Base-by-base conservation (phyloP, 805 yeast species). In the Monosporozyma yasuniensis region DNA sequence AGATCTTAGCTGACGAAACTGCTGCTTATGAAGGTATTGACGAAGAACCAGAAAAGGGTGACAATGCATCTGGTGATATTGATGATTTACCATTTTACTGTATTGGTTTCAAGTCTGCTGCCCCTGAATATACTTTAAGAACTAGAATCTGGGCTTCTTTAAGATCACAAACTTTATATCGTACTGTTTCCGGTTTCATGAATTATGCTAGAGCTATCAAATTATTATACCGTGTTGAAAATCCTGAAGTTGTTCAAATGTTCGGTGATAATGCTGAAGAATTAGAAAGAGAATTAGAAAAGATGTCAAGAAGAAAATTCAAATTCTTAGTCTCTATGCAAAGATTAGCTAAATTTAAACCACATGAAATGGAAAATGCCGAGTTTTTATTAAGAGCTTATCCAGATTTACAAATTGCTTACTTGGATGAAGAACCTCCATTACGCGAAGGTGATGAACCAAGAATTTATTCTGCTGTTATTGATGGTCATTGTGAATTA, bases 241-340 rank as follows among this genome's bases (percentile, higher is more conserved):
- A 87, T 69, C 95, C 95, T 43, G 96, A 87, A 68, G 82, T 88
- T 67, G 95, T 90, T 54, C 97, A 93, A 76, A 88, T 90, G 89
- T 91, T 90, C 66, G 98, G 97, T 60, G 98, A 98, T 61, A 95
- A 91, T 68, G 95, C 97, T 53, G 98, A 91, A 72, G 95, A 96
- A 61, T 78, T 80, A 50, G 98, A 93, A 75, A 81, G 89, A 71
- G 98, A 95, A 69, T 81, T 91, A 58, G 97, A 91, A 72, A 81
- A 79, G 61, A 83, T 87, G 86, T 89, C 95, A 11, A 76, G 83
- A 70, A 77, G 95, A 67, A 87, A 87, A 67, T 87, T 87, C 73
- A 80, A 80, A 61, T 78, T 86, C 57, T 74, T 87, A 57, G 89
- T 86, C 51, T 83, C 95, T 25, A 86, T 87, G 95, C 96, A 87